A percentile compares a stretch with the other conserved stretches of the same genome.
phyloP scores from a whole-genome alignment of 345 rosid genomes.

The Linum lewisii region DNA sequence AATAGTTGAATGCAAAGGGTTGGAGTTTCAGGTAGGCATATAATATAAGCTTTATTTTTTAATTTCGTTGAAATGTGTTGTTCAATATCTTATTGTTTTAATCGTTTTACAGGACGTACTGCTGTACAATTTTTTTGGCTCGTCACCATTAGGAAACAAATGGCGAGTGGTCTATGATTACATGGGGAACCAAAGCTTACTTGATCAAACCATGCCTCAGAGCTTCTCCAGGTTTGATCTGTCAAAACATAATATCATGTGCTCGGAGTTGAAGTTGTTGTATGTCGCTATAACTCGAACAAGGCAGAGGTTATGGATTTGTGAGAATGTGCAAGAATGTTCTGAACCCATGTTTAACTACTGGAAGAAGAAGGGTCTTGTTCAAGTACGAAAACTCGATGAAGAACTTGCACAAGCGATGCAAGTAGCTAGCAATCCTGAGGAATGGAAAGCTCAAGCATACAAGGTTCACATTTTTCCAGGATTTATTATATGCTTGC shows the following conservation, averaged over 20 bases:
- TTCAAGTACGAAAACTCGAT: constrained; percentile 29
- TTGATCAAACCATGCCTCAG: constrained; percentile 11
- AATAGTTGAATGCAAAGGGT: constrained; percentile 39
- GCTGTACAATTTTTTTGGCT: constrained; percentile 42
- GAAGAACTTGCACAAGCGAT: constrained; percentile 27
- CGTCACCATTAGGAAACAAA: constrained; percentile 31
- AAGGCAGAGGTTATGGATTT: constrained; percentile 44
- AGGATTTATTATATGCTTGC: not conserved
- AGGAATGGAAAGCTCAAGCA: constrained; percentile 40
- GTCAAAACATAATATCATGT: constrained; percentile 31
- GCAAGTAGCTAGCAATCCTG: constrained; percentile 36
- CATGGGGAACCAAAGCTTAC: constrained; percentile 26
- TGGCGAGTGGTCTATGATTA: constrained; percentile 46
- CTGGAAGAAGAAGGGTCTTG: constrained; percentile 28
- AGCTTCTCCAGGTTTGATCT: constrained; percentile 25
- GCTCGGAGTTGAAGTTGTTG: constrained; percentile 44
- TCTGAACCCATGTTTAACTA: constrained; percentile 31
- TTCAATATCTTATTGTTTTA: not conserved
- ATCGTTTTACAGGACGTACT: constrained; percentile 32
- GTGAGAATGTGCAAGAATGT: constrained; percentile 31
- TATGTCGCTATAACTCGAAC: constrained; percentile 49
- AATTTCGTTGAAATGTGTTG: not conserved
- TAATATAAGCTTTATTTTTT: too few species aligned
- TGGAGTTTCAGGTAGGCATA: constrained; percentile 47
- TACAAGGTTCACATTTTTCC: constrained; percentile 23